A percentile compares a stretch with the other conserved stretches of the same genome.
These are phyloP conservation scores for Trametes sp. DNA, from an alignment of 1,284 basidiomycete genomes.

Conservation along the genomic window DNA sequence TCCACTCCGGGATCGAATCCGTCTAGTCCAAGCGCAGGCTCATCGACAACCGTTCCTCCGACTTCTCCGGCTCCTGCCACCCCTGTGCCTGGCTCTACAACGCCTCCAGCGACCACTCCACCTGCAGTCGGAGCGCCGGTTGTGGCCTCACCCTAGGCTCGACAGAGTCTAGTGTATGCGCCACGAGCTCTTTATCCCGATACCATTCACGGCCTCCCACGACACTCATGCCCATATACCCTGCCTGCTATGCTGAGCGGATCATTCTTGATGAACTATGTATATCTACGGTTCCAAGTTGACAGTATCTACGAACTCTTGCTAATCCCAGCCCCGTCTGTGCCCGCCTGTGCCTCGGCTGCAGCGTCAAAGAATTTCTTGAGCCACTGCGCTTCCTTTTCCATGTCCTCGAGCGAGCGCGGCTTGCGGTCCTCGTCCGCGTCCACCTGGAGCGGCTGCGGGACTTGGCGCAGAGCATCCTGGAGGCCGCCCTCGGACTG, in stretches of 20 bases:
- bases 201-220: neutral
- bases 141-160: neutral
- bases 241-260: neutral
- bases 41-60: constrained; percentile 2
- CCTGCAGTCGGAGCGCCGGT: neutral
- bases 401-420: constrained; percentile 56
- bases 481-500: constrained; percentile 62
- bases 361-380: constrained; percentile 41
- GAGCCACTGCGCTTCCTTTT: constrained; percentile 46
- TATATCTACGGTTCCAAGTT: neutral
- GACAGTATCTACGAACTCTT: constrained; percentile 6
- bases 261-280: constrained; percentile 3
- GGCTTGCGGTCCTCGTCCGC: constrained; percentile 76
- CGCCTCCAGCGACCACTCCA: neutral
- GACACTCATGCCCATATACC: constrained; percentile 11
- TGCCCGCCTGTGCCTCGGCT: neutral
- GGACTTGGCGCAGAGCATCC: constrained; percentile 43
- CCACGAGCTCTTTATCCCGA: neutral
- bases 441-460: constrained; percentile 53
- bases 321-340: constrained; percentile 1
- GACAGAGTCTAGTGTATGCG: neutral
- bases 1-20: constrained; percentile 4
- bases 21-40: neutral
- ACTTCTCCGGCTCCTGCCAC: constrained; percentile 1
- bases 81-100: neutral